Evolutionary conservation across 2,329 filamentous ascomycete species (phyloP).

Genomic region (Talaromyces verruculosus): DNA sequence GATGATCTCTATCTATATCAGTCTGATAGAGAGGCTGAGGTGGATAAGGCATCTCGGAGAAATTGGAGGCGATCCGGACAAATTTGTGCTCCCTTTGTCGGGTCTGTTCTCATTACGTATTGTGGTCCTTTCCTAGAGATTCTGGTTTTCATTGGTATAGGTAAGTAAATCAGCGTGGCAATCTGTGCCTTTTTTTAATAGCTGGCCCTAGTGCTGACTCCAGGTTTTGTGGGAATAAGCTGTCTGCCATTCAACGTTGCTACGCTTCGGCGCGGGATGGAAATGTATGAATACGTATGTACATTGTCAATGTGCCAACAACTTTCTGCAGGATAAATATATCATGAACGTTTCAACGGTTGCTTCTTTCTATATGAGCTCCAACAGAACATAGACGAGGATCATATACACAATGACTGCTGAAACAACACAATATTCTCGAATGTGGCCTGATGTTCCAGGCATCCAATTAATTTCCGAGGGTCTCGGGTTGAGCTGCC

Average conservation of each 20-base stretch:
- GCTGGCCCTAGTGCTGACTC: background rate
- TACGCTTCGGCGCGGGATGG: too few relatives aligned
- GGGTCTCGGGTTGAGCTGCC: conserved; percentile 21
- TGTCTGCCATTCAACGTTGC: too few relatives aligned
- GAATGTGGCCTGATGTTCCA: background rate
- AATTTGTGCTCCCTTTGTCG: background rate
- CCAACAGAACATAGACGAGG: too few relatives aligned
- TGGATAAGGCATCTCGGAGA: background rate
- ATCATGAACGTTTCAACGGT: too few relatives aligned
- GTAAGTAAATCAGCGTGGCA: background rate
- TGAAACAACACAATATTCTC: too few relatives aligned
- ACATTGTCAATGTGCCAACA: too few relatives aligned
- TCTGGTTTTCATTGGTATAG: background rate
- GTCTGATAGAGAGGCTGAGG: background rate
- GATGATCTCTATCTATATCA: background rate
- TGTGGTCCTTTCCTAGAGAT: background rate
- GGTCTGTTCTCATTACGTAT: background rate
- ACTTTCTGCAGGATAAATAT: too few relatives aligned
- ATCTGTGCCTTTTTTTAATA: background rate
- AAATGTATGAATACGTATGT: too few relatives aligned
- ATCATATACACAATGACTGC: too few relatives aligned
- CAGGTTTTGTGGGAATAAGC: too few relatives aligned
- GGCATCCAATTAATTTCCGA: background rate
- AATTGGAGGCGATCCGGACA: background rate
- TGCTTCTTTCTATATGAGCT: too few relatives aligned